Evolutionary conservation across 345 rosid species (phyloP).

Genomic region (Citropsis articulata): DNA sequence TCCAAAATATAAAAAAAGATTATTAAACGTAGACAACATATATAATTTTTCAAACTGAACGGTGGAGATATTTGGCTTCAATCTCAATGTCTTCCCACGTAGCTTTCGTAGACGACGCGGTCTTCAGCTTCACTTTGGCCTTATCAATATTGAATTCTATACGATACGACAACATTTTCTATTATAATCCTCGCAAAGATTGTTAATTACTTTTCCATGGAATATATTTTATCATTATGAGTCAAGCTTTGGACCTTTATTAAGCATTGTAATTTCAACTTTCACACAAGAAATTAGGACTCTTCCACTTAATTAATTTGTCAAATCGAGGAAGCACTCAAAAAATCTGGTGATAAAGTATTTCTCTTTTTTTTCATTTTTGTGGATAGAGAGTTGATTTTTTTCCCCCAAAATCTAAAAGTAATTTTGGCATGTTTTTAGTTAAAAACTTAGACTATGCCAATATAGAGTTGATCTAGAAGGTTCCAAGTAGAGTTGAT

Average conservation of each 20-base stretch:
- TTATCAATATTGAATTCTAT: not conserved
- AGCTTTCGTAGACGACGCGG: not conserved
- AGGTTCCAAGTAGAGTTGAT: too few species aligned
- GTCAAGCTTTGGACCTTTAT: not conserved
- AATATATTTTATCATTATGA: not conserved
- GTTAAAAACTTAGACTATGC: too few species aligned
- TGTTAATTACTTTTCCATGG: too few species aligned
- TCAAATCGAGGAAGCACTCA: not conserved
- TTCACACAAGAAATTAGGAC: constrained; percentile 14
- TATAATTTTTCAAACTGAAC: not conserved
- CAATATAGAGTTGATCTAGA: too few species aligned
- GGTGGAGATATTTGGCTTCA: not conserved
- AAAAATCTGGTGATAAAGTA: too few species aligned
- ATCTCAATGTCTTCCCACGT: not conserved
- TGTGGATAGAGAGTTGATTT: too few species aligned
- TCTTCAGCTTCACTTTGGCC: not conserved
- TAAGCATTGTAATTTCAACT: not conserved
- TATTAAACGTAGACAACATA: not conserved
- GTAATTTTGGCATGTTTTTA: too few species aligned
- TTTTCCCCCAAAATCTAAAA: too few species aligned
- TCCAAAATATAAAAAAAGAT: not conserved
- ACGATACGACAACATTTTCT: not conserved
- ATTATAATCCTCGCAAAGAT: not conserved
- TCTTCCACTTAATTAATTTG: not conserved
- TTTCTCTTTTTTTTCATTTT: too few species aligned